A percentile compares a stretch with the other conserved stretches of the same genome.
phyloP scores from a whole-genome alignment of 164 flowering plant genomes.

The Vitis labrusca region DNA sequence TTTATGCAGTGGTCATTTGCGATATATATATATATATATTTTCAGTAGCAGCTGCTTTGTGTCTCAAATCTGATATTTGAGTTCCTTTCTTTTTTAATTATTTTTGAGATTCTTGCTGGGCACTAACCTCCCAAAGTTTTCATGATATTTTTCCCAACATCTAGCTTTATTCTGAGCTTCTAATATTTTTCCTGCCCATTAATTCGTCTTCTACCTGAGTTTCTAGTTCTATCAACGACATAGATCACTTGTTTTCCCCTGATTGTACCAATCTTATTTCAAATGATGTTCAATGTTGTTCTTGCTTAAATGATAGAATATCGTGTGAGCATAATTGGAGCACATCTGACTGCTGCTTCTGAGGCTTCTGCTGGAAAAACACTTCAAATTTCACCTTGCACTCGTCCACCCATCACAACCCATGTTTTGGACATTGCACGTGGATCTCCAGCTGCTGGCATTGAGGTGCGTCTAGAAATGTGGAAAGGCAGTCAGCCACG shows the following conservation, averaged over 20 bases:
- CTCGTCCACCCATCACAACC: constrained; percentile 92
- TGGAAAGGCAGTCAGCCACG: constrained; percentile 55
- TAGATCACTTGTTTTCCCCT: neutral
- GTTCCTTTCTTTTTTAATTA: too few relatives aligned
- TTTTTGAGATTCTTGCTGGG: too few relatives aligned
- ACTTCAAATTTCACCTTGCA: constrained; percentile 37
- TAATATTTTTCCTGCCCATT: neutral
- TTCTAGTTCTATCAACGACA: neutral
- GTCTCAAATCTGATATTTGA: too few relatives aligned
- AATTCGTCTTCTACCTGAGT: too few relatives aligned
- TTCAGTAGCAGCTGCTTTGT: too few relatives aligned
- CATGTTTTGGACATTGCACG: constrained; percentile 84
- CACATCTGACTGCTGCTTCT: constrained; percentile 55
- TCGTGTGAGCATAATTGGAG: constrained; percentile 68
- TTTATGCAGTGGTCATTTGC: too few relatives aligned
- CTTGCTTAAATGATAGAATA: constrained; percentile 58
- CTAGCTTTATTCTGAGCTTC: neutral
- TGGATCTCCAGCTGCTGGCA: constrained; percentile 76
- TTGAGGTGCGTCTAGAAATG: constrained; percentile 71
- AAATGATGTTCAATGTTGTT: neutral
- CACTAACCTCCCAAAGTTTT: neutral
- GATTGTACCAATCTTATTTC: neutral
- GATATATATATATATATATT: too few relatives aligned
- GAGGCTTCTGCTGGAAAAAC: constrained; percentile 30
- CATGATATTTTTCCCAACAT: neutral